Evolutionary conservation across 768 basidiomycete genomes (phyloP), one percentile per base, ranked within the genome.

Genomic region (Cystobasidium onofrii): DNA sequence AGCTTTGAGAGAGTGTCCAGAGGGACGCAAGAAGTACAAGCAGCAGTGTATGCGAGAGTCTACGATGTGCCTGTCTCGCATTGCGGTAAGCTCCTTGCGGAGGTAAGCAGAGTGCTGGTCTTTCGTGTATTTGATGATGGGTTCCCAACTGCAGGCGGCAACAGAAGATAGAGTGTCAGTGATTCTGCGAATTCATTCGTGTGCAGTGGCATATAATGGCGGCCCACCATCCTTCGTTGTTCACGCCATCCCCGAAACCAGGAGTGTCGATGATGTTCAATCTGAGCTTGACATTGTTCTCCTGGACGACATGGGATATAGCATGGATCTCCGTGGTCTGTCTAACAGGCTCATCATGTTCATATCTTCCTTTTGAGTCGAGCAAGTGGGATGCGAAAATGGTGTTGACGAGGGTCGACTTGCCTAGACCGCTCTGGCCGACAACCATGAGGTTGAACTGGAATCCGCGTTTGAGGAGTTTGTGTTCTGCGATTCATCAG

Each of bases 181-280:
- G 57, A n/a, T n/a, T n/a, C n/a, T n/a, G n/a, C n/a, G n/a, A n/a
- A n/a, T n/a, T n/a, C n/a, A n/a, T n/a, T n/a, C n/a, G n/a, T n/a
- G n/a, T n/a, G n/a, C n/a, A n/a, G n/a, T n/a, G n/a, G n/a, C n/a
- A n/a, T n/a, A n/a, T n/a, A n/a, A n/a, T 15, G 1, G 82, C 15
- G 3, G 46, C 88, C 61, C 78, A 93, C 91, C 96, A 97, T 82
- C 90, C 90, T 82, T 99, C 95, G 82, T 99, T 99, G 87, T 99
- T 95, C 81, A 99, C 87, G 79, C 93, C 91, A 86, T 99, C 95
- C 60, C 94, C 95, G 78, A 94, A 99, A 41, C 96, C 95, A 66
- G 95, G 95, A 13, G 96, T 99, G 83, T 99, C 95, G 77, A 98
- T 92, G 76, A 99, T 97, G 85, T 97, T 98, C 79, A 99, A 84